Conservation (phyloP, 2,329 filamentous ascomycete species). For the Bipolaris zeicola region DNA sequence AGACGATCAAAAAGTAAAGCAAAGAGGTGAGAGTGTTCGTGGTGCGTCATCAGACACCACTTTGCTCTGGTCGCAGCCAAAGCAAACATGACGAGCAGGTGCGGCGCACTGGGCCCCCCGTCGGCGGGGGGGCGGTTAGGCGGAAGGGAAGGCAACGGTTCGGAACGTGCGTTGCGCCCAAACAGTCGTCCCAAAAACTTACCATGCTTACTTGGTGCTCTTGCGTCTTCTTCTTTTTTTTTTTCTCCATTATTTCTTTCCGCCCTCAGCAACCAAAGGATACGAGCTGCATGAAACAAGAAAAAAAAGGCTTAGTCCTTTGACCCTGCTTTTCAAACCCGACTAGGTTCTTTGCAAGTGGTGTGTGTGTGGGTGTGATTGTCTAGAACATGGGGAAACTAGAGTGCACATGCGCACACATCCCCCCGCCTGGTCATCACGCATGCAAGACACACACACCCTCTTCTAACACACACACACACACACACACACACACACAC, state of each 20-base stretch:
- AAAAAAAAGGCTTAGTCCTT: neutral
- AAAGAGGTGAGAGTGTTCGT: neutral
- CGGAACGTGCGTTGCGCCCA: constrained; percentile 9
- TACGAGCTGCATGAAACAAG: neutral
- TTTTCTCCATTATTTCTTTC: neutral
- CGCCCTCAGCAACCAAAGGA: neutral
- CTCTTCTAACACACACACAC: too few species aligned
- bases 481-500: too few species aligned
- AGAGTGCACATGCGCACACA: neutral
- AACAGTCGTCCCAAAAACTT: constrained; percentile 7
- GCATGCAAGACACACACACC: neutral
- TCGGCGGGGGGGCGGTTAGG: constrained; percentile 4
- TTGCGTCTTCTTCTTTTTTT: neutral
- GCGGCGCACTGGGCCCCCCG: neutral
- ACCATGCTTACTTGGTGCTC: neutral
- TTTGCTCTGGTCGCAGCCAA: too few species aligned
- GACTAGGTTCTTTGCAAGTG: too few species aligned
- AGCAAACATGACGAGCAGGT: constrained; percentile 5
- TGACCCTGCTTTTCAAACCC: neutral
- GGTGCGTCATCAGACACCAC: constrained; percentile 3
- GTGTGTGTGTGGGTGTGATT: neutral
- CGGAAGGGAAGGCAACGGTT: constrained; percentile 10
- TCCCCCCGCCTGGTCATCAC: neutral
- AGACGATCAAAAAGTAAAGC: neutral
- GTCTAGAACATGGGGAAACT: neutral